These are phyloP conservation scores for Yamadazyma laniorum DNA, from an alignment of 805 yeast genomes.

Conservation along the genomic window DNA sequence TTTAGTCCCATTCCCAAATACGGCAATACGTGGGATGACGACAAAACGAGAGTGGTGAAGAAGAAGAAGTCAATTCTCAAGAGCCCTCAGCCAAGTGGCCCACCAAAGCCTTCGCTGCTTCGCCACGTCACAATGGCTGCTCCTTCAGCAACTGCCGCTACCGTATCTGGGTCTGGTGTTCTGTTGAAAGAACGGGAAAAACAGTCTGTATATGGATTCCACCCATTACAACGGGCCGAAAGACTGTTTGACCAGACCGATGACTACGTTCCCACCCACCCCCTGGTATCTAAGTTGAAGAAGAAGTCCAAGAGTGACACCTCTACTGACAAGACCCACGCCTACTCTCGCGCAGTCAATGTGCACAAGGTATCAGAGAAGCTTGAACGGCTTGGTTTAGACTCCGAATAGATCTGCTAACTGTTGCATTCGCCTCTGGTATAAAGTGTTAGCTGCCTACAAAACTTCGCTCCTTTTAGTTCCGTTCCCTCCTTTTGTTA, in stretches of 20 bases:
- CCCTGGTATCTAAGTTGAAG: not conserved
- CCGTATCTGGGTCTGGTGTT: not conserved
- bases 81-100: not conserved
- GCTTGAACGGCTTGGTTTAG: constrained; percentile 11
- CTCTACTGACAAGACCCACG: not conserved
- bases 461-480: no score
- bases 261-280: constrained; percentile 32
- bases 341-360: constrained; percentile 12
- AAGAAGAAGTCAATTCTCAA: constrained; percentile 6
- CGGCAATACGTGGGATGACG: constrained; percentile 28
- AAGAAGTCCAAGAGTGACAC: not conserved
- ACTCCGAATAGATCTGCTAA: not conserved
- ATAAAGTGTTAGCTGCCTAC: no score
- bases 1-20: constrained; percentile 3
- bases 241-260: constrained; percentile 26
- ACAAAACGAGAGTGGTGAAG: no score
- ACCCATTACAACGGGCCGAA: constrained; percentile 24
- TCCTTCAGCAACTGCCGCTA: not conserved
- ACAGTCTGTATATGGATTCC: constrained; percentile 15
- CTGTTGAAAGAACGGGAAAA: constrained; percentile 8
- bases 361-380: constrained; percentile 12
- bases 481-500: no score
- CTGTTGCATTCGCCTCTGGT: no score
- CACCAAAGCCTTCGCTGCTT: not conserved
- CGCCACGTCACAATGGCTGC: not conserved